Evolutionary conservation across 1,284 basidiomycete genomes (phyloP), one percentile per base, ranked within the genome.

Genomic region (Athelia sp.): DNA sequence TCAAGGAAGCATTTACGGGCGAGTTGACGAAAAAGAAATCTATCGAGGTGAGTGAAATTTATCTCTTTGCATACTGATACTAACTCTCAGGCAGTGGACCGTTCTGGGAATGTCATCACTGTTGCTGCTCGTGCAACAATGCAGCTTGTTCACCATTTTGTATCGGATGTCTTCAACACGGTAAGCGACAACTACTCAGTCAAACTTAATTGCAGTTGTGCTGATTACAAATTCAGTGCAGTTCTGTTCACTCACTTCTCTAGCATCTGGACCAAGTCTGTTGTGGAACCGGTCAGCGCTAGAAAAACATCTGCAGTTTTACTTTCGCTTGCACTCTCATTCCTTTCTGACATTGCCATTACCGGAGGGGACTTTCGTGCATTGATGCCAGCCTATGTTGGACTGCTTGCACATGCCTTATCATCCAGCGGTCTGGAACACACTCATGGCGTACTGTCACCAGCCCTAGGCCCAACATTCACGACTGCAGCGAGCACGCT

Each of bases 191-290:
- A 13, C 26, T 13, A 13, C 26, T 13, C 4, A 13, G 26, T 6
- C n/a, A n/a, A 6, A 40, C 6, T 40, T 40, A 40, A 40, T 8
- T n/a, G n/a, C 18, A 11, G 23, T 21, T 38, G 43, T 34, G 6
- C 40, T 48, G 14, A 34, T 29, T 57, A 44, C 15, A 36, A 22
- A 23, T 29, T 43, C 52, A 90, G 87, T 48, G 81, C 84, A 29
- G 70, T 86, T 43, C 56, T 88, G 31, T 81, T 89, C 58, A 68
- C 78, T 19, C 81, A 86, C 57, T 84, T 86, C 61, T 81, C 85
- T 4, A 68, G 77, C 17, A 68, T 81, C 38, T 87, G 84, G 81
- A 66, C 82, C 46, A 72, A 76, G 48, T 69, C 78, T 4, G 60
- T 85, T 48, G 57, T 79, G 38, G 72, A 62, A 36, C 67, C 73